These are phyloP conservation scores for Zymoseptoria brevis DNA, from an alignment of 2,329 filamentous ascomycete genomes.

Conservation along the genomic window DNA sequence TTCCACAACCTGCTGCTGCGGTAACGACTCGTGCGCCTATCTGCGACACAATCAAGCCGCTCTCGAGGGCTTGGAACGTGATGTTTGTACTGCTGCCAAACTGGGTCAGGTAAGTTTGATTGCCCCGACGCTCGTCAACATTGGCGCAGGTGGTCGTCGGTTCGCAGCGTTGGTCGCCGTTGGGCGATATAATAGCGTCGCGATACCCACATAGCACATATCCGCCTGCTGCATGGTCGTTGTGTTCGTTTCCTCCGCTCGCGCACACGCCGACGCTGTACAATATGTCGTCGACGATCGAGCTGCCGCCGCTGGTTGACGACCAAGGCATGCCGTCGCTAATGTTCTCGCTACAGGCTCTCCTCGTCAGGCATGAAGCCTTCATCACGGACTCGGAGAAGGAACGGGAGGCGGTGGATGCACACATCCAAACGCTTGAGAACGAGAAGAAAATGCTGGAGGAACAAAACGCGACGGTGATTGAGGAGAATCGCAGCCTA, in stretches of 20 bases:
- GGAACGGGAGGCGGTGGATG: conserved; percentile 65
- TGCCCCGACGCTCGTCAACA: conserved; percentile 1
- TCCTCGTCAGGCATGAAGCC: conserved; percentile 84
- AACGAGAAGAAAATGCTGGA: conserved; percentile 61
- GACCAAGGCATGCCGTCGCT: conserved; percentile 44
- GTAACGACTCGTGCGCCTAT: conserved; percentile 67
- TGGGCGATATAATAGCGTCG: neutral
- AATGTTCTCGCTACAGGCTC: conserved; percentile 70
- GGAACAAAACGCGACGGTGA: conserved; percentile 64
- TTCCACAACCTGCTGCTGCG: conserved; percentile 66
- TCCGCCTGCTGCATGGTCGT: neutral
- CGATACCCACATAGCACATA: neutral
- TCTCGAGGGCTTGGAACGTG: conserved; percentile 74
- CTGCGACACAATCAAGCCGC: conserved; percentile 71
- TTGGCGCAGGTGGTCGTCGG: conserved; percentile 3
- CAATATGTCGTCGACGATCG: conserved; percentile 3
- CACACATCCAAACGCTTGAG: conserved; percentile 69
- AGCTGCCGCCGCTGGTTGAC: neutral
- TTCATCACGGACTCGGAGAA: conserved; percentile 89
- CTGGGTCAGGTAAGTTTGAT: conserved; percentile 75
- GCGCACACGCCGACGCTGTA: neutral
- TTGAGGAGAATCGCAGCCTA: conserved; percentile 74
- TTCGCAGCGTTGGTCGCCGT: conserved; percentile 3
- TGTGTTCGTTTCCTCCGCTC: neutral
- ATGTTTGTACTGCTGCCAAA: conserved; percentile 77